Base-by-base conservation (phyloP, 805 yeast genomes). In the Tetrapisispora iriomotensis region DNA sequence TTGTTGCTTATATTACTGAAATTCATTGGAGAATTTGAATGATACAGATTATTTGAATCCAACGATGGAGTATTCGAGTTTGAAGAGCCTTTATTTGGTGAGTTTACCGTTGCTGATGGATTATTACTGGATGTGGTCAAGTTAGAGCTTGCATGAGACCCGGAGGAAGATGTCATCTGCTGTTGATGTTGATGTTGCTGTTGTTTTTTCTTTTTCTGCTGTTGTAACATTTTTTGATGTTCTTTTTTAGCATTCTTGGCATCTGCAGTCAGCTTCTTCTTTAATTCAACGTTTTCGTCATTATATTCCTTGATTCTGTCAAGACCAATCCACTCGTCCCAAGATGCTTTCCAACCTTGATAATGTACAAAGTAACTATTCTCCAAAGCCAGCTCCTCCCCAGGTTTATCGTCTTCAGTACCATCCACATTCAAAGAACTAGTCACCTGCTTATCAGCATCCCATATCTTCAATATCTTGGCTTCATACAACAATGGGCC, bases 251-350 rank as follows among this genome's bases (percentile, higher is more conserved):
- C 58, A 22, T 51, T 60, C 43, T 44, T 49, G 1, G 77, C 73
- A 17, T 70, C 71, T 24, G 62, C 62, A 43, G 74, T 73, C 46
- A 84, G 61, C 44, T 74, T 78, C 47, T 77, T 74, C 58, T 80
- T 84, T 37, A 75, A 61, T 36, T 70, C 64, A 38, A 81, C 49
- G 51, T 82, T 86, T 46, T 81, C 94, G 23, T 75, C 79, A 36
- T 72, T 82, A 53, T 68, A 69, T 45, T 76, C 80, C 52, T 84
- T 65, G 6, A 90, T 71, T 26, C 97, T 64, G 29, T 75, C 78
- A 7, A 62, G 60, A 1, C 74, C 71, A 1, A 90, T 90, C 98
- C 98, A 90, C 60, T 90, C 98, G 56, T 90, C 97, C 95, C 96
- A 90, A 42, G 87, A 78, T 14, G 79, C 62, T 53, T 88, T 90